A percentile compares a stretch with the other conserved stretches of the same genome.
These are phyloP conservation scores for Geranium brycei DNA, from an alignment of 345 rosid species.

Conservation along the genomic window DNA sequence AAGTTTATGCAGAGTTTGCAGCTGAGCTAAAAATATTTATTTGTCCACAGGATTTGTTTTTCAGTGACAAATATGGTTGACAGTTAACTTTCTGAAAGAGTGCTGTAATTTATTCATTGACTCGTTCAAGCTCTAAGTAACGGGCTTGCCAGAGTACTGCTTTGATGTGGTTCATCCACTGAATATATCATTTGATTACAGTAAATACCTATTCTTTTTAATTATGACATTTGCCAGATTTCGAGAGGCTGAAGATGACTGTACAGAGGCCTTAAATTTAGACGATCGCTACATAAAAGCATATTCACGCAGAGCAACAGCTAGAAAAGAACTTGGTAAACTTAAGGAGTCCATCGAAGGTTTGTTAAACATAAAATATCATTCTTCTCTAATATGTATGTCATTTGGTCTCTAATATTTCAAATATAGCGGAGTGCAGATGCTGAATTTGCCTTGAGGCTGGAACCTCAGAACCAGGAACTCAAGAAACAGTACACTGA, in stretches of 20 bases:
- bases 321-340: slow-evolving; percentile 65
- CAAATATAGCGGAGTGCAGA: slow-evolving; percentile 38
- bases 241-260: slow-evolving; percentile 76
- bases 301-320: slow-evolving; percentile 82
- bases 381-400: neutral
- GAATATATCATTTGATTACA: too few relatives aligned
- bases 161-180: too few relatives aligned
- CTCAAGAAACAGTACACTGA: slow-evolving; percentile 67
- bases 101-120: neutral
- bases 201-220: slow-evolving; percentile 2
- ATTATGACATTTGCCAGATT: slow-evolving; percentile 25
- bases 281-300: slow-evolving; percentile 89
- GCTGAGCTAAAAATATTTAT: neutral
- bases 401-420: slow-evolving; percentile 1
- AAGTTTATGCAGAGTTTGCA: slow-evolving; percentile 4
- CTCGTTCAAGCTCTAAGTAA: too few relatives aligned
- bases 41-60: neutral
- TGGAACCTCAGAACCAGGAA: slow-evolving; percentile 83
- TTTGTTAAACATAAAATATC: slow-evolving; percentile 10
- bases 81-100: neutral
- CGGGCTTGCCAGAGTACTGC: too few relatives aligned
- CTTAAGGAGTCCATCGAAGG: slow-evolving; percentile 76
- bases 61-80: neutral
- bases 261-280: slow-evolving; percentile 80
- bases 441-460: slow-evolving; percentile 70